Base-by-base conservation (phyloP, 2,329 filamentous ascomycete species). In the Talaromyces sp. region DNA sequence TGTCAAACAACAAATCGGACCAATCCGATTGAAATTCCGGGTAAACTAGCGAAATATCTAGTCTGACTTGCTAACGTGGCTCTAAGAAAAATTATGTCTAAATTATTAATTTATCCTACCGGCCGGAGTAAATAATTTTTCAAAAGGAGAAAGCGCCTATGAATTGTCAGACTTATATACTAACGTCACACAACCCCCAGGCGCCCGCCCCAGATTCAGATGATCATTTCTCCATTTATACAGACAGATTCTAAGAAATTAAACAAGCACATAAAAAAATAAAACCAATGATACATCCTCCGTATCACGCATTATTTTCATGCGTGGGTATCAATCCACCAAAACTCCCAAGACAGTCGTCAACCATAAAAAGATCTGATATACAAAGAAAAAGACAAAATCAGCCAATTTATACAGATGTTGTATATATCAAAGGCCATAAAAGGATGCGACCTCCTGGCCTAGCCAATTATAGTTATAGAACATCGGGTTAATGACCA, bases 391-490 rank as follows among this genome's bases (percentile, higher is more conserved):
- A 52, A 17, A 52, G 17, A 7, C 29, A n/a, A 12, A n/a, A 29
- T n/a, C 4, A 12, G 9, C 19, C 21, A 46, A 38, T 38, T n/a
- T 38, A 19, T 46, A 46, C n/a, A 11, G 26, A 19, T n/a, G 5
- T 11, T 46, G 12, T 9, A 24, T 46, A 24, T 24, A 43, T 50
- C 53, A 62, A 27, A 62, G 32, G 8, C 56, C 60, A 17, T 62
- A 62, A 51, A 62, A 62, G 17, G 60, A 59, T 10, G 60, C 60
- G 8, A 62, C 57, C 21, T 62, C 60, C 31, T 62, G 60, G 21
- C 60, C 60, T 1, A 54, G 55, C 60, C 60, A 62, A 38, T 54
- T 32, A 35, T 62, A 62, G 21, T 32, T 59, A 14, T 62, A 62
- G 19, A 62, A 59, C 56, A 62, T 59, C 6, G 56, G 60, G 48